Evolutionary conservation across 2,329 filamentous ascomycete species (phyloP).

Genomic region (Colletotrichum graminicola): DNA sequence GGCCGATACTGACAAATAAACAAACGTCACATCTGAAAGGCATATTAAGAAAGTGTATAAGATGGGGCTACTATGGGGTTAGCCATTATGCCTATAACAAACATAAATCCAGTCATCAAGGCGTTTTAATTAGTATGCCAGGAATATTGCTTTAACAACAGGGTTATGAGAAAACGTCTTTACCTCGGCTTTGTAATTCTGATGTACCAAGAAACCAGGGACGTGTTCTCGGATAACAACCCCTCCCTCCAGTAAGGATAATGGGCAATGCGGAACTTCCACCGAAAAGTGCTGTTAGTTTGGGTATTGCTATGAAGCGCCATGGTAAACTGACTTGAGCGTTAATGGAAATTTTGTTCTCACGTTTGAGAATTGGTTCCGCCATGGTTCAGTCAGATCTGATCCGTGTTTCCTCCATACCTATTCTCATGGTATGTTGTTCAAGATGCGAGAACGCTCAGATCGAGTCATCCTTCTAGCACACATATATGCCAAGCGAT

Average conservation of each 20-base stretch:
- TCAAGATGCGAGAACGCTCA: neutral
- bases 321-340: neutral
- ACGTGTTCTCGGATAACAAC: neutral
- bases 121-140: neutral
- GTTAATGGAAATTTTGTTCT: neutral
- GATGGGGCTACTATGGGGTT: no score
- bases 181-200: neutral
- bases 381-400: neutral
- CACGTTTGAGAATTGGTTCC: neutral
- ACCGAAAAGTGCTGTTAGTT: neutral
- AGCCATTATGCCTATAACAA: no score
- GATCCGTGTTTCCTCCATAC: neutral
- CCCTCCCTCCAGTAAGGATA: neutral
- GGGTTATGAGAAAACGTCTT: accelerated
- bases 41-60: no score
- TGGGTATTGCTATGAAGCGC: neutral
- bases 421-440: neutral
- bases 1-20: no score
- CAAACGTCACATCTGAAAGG: no score
- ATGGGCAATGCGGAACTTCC: neutral
- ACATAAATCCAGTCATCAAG: no score
- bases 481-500: neutral
- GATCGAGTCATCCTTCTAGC: neutral
- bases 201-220: neutral
- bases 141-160: no score